Evolutionary conservation across 495 filamentous ascomycete genomes (phyloP).

Genomic region (Trichoderma asperelloides): DNA sequence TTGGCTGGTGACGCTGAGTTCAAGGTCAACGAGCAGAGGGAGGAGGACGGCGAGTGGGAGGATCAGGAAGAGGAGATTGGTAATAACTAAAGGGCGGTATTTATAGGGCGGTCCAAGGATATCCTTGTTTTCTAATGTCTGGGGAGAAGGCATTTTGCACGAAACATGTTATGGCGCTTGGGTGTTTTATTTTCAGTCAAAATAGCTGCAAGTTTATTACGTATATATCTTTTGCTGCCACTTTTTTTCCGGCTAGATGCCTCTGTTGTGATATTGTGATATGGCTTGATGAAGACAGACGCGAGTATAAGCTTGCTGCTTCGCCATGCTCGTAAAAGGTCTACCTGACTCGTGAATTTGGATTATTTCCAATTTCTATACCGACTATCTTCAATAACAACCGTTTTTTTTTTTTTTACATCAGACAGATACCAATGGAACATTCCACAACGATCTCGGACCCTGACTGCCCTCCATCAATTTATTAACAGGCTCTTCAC

Average conservation of each 20-base stretch:
- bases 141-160: not conserved
- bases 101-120: not conserved
- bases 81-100: not conserved
- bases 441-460: constrained; percentile 20
- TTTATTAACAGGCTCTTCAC: constrained; percentile 18
- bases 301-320: no score
- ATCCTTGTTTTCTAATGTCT: not conserved
- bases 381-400: no score
- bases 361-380: not conserved
- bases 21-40: constrained; percentile 44
- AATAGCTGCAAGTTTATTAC: not conserved
- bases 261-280: no score
- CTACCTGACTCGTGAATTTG: not conserved
- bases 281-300: no score
- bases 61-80: constrained; percentile 41
- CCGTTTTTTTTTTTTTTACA: no score
- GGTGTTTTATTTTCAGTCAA: not conserved
- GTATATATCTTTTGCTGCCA: not conserved
- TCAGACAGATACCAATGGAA: constrained; percentile 21
- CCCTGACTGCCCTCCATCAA: constrained; percentile 28
- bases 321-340: no score
- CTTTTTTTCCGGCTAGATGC: no score
- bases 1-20: constrained; percentile 51
- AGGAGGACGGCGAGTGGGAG: constrained; percentile 45
- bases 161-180: not conserved